Base-by-base conservation (phyloP, 306 rosid genomes). In the Lathyrus aphaca region DNA sequence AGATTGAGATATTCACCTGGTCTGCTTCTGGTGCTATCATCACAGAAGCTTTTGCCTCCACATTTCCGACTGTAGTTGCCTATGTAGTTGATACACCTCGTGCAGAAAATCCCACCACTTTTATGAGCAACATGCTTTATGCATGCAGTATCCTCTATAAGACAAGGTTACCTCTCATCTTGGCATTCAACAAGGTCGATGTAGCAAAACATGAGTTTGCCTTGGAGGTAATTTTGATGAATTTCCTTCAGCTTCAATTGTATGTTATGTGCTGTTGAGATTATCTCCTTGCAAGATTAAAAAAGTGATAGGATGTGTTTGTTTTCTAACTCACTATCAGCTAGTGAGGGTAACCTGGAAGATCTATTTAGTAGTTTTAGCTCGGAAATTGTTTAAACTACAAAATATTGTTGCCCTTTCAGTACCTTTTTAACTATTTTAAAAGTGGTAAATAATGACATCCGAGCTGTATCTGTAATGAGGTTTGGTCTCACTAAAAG, bases 11-110 rank as follows among this genome's bases (percentile, higher is more conserved):
- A 80, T 95, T 95, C 82, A 91, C 97, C 3, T 95, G 97, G 96
- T 95, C 97, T 21, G 97, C 97, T 50, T 95, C 99, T 66, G 97
- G 99, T 54, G 83, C 96, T 63, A 91, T 95, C 77, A 95, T 95
- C 72, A 91, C 97, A 3, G 99, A 95, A 83, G 99, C 96, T 73
- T 95, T 89, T 89, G 99, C 99, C 48, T 95, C 99, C 57, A 95
- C 99, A 27, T 95, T 95, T 81, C 99, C 96, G 63, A 95, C 96
- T 14, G 91, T 95, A 11, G 82, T 95, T 10, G 60, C 91, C 45
- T 95, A 91, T 42, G 89, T 91, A 45, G 87, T 89, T 3, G 97
- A 95, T 75, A 95, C 97, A 4, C 97, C 97, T 60, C 95, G 96
- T 19, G 81, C 97, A 1, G 78, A 88, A 72, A 87, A 74, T 76